phyloP scores from a whole-genome alignment of 2,329 filamentous ascomycete genomes.

The Exophiala sp. region DNA sequence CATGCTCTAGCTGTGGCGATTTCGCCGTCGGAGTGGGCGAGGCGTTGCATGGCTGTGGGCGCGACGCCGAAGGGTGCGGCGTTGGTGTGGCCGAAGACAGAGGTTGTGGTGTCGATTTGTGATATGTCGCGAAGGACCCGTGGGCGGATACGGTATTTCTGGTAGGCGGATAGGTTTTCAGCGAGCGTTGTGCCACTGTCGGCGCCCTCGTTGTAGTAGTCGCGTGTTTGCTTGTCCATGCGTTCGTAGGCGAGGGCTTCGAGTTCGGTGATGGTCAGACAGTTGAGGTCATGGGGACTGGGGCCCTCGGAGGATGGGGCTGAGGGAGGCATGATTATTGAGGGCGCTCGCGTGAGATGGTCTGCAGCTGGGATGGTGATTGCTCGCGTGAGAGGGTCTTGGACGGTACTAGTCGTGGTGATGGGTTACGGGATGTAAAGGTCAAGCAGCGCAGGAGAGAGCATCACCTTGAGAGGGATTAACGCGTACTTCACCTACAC shows the following conservation, averaged over 20 bases:
- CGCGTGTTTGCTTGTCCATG: slow-evolving; percentile 32
- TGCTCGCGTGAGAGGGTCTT: too few species aligned
- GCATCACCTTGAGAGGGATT: too few species aligned
- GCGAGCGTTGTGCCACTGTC: slow-evolving; percentile 32
- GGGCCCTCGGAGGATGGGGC: slow-evolving; percentile 1
- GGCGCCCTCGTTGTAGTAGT: slow-evolving; percentile 55
- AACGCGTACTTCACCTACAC: too few species aligned
- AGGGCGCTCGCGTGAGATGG: not conserved
- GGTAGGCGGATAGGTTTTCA: slow-evolving; percentile 27
- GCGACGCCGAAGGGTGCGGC: slow-evolving; percentile 49
- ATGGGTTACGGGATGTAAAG: too few species aligned
- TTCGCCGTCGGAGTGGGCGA: slow-evolving; percentile 50
- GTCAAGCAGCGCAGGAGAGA: too few species aligned
- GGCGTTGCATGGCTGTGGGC: slow-evolving; percentile 49
- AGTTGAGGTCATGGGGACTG: slow-evolving; percentile 36
- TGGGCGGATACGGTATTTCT: slow-evolving; percentile 39
- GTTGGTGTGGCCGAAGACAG: slow-evolving; percentile 42
- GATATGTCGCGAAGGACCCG: slow-evolving; percentile 40
- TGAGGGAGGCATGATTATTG: not conserved
- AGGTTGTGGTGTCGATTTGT: slow-evolving; percentile 36
- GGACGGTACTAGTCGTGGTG: too few species aligned
- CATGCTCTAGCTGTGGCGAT: slow-evolving; percentile 46
- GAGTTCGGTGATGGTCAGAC: slow-evolving; percentile 43
- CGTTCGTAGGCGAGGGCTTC: slow-evolving; percentile 35
- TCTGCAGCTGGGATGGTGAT: too few species aligned